Percentiles rank a stretch among this genome's conserved stretches.
Evolutionary conservation across 2,329 filamentous ascomycete species (phyloP).

Genomic region (Penicillium sp.): DNA sequence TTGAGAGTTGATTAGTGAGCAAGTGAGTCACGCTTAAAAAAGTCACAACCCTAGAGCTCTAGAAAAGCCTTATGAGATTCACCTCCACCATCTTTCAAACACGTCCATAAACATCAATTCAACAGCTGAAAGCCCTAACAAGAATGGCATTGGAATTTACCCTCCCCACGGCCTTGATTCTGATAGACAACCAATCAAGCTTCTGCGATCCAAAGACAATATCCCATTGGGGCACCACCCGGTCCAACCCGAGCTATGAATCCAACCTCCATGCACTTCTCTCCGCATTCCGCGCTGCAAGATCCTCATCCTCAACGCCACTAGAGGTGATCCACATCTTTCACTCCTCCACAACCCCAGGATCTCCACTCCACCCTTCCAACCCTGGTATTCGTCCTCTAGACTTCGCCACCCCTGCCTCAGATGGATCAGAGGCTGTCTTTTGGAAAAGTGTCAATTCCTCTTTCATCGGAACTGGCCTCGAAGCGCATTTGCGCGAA

Average conservation of each 20-base stretch:
- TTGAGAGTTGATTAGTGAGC: neutral
- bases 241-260: conserved; percentile 49
- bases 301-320: conserved; percentile 1
- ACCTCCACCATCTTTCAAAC: no score
- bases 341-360: conserved; percentile 41
- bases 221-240: conserved; percentile 41
- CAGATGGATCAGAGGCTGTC: conserved; percentile 37
- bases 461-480: conserved; percentile 46
- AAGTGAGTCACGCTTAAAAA: neutral
- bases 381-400: conserved; percentile 30
- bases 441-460: conserved; percentile 49
- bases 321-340: conserved; percentile 47
- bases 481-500: conserved; percentile 39
- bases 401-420: conserved; percentile 30
- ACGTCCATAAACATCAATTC: neutral
- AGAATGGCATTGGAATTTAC: conserved; percentile 22
- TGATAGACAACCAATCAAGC: conserved; percentile 50
- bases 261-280: conserved; percentile 43
- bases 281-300: conserved; percentile 33
- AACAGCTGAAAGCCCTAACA: neutral
- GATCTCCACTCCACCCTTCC: conserved; percentile 39
- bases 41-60: neutral
- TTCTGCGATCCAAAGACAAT: conserved; percentile 35
- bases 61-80: neutral
- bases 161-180: conserved; percentile 43